Evolutionary conservation across 1,284 basidiomycete species (phyloP), one percentile per base, ranked within the genome.

Genomic region (Trametes sp.): DNA sequence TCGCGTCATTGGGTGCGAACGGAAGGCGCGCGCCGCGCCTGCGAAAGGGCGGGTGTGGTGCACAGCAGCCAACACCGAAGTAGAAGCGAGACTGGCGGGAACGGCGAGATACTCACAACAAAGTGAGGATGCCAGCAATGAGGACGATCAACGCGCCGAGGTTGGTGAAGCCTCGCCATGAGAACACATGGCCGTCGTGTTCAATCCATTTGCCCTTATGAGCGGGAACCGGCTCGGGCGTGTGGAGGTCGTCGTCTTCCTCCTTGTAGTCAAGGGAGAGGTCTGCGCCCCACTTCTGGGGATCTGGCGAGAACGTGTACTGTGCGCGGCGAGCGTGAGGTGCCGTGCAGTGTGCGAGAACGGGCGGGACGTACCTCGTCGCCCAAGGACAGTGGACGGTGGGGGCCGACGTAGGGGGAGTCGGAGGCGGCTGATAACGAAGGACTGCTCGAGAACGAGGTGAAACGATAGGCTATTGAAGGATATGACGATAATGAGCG

Each of bases 171-270:
- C 75, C 77, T 36, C 77, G 66, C 62, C 70, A 68, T 1, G 75
- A 75, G 62, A 76, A 61, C 41, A 74, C 57, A 61, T 72, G 62
- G 1, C 71, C 68, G 29, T 74, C 70, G 23, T 63, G 62, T 31
- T 74, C 69, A 26, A 71, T 68, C 33, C 53, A 41, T 24, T 54
- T 57, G 46, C 55, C 58, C 45, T 66, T 70, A n/a, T 21, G 24
- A 7, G 16, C 23, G 28, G 69, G 69, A 14, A 51, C 57, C 19
- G 73, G 65, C 38, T 77, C 76, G 1, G 77, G 77, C 31, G 65
- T 62, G 66, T 78, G 76, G 4, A 78, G 69, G 21, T 72, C 69
- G 65, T 78, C 77, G 65, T 78, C 77, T 6, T 71, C 67, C 54
- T 78, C 76, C 55, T 75, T 74, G 57, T 68, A 61, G 50, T 76